A percentile compares a stretch with the other conserved stretches of the same genome.
These are phyloP conservation scores for Tylopilus intermedius DNA, from an alignment of 768 basidiomycete species.

Conservation along the genomic window DNA sequence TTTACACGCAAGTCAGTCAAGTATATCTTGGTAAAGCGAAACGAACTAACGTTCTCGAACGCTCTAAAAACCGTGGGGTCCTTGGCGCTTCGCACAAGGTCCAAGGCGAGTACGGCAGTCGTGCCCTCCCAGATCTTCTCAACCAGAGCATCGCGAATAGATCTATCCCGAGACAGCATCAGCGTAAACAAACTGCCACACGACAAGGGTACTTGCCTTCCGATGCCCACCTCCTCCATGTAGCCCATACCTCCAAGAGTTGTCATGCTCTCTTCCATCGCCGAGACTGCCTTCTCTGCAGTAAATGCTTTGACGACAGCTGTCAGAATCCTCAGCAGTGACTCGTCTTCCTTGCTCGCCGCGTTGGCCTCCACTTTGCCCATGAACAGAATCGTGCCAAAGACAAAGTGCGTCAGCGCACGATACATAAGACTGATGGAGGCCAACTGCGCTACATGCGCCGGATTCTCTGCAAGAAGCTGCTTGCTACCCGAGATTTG, in stretches of 20 bases:
- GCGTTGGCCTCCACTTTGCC: conserved; percentile 58
- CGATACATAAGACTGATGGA: conserved; percentile 58
- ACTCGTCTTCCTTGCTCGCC: conserved; percentile 45
- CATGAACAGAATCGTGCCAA: conserved; percentile 54
- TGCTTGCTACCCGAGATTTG: conserved; percentile 46
- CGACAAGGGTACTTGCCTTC: conserved; percentile 34
- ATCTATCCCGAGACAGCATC: conserved; percentile 21
- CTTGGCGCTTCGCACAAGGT: conserved; percentile 53
- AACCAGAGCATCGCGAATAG: conserved; percentile 65
- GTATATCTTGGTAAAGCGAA: neutral
- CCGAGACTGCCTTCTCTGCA: conserved; percentile 55
- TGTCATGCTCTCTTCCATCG: conserved; percentile 73
- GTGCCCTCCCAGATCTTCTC: conserved; percentile 87
- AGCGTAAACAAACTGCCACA: neutral
- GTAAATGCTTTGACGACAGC: conserved; percentile 68
- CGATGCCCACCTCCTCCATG: conserved; percentile 78
- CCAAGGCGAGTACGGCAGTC: conserved; percentile 60
- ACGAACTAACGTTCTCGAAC: conserved; percentile 45
- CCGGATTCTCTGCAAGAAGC: conserved; percentile 48
- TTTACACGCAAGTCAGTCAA: conserved; percentile 20
- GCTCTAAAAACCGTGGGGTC: conserved; percentile 41
- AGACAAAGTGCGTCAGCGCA: conserved; percentile 57
- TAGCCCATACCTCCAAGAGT: conserved; percentile 74
- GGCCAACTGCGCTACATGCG: conserved; percentile 65
- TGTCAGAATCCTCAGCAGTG: conserved; percentile 58